Percentiles rank a stretch among this genome's conserved stretches.
phyloP scores from a whole-genome alignment of 805 yeast genomes.

The Metschnikowia vanudenii region DNA sequence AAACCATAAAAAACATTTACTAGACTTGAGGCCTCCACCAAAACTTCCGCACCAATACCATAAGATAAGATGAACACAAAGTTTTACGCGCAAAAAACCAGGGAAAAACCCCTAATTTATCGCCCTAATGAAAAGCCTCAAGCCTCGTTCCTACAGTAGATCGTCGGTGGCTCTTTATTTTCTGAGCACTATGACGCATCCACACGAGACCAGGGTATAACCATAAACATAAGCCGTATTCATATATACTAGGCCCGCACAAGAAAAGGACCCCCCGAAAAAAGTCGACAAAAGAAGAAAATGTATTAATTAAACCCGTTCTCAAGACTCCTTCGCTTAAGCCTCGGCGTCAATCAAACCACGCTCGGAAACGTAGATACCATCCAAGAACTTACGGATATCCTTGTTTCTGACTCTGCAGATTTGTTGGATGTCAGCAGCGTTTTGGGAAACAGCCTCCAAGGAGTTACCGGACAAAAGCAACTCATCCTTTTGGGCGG shows the following conservation, averaged over 20 bases:
- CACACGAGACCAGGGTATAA: constrained; percentile 25
- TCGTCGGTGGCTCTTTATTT: constrained; percentile 50
- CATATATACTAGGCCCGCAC: constrained; percentile 11
- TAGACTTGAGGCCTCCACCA: constrained; percentile 4
- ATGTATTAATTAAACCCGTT: constrained; percentile 23
- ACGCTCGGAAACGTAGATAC: constrained; percentile 98
- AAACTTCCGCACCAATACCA: constrained; percentile 6
- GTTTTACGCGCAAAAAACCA: not conserved
- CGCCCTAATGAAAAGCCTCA: constrained; percentile 12
- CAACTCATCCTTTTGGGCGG: constrained; percentile 92
- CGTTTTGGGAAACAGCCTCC: constrained; percentile 96
- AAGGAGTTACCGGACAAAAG: constrained; percentile 91
- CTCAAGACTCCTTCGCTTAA: constrained; percentile 9
- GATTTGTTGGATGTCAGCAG: constrained; percentile 97
- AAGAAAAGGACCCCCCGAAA: constrained; percentile 6
- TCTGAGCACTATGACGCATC: constrained; percentile 41
- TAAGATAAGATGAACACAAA: constrained; percentile 4
- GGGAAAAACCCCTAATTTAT: not conserved
- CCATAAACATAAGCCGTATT: constrained; percentile 25
- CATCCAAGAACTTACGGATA: constrained; percentile 99
- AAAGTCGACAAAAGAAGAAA: constrained; percentile 18
- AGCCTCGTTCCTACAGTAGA: constrained; percentile 27
- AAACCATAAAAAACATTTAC: not conserved
- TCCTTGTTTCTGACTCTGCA: constrained; percentile 99
- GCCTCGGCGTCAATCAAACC: constrained; percentile 76